phyloP scores from a whole-genome alignment of 306 rosid genomes.

The Vigna reflexopilosa region DNA sequence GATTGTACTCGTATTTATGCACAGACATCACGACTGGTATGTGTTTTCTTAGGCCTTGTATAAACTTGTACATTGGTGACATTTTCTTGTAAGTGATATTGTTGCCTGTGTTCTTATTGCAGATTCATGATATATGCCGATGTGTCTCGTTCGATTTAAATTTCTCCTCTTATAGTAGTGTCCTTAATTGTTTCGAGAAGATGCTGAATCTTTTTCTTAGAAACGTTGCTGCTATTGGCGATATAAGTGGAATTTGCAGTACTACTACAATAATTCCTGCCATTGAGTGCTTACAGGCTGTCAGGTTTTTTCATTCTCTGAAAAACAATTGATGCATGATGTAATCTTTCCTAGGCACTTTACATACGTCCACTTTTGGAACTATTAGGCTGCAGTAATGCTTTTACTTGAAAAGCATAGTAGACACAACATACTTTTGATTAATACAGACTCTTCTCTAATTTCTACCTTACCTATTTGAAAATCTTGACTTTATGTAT shows the following conservation, averaged over 20 bases:
- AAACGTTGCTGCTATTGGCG: conserved; percentile 32
- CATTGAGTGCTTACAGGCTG: conserved; percentile 65
- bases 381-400: conserved; percentile 4
- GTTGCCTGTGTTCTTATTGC: conserved; percentile 13
- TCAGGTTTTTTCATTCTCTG: conserved; percentile 57
- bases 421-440: background rate
- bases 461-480: background rate
- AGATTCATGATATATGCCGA: conserved; percentile 72
- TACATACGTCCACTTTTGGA: background rate
- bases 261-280: conserved; percentile 48
- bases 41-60: background rate
- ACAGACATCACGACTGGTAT: conserved; percentile 68
- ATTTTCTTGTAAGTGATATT: background rate
- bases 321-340: conserved; percentile 27
- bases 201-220: conserved; percentile 57
- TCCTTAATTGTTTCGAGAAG: conserved; percentile 59
- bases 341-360: conserved; percentile 25
- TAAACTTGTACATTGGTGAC: background rate
- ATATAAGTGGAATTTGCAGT: conserved; percentile 40
- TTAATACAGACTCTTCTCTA: conserved; percentile 9
- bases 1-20: conserved; percentile 51
- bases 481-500: background rate
- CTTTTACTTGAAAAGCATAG: conserved; percentile 21
- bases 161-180: conserved; percentile 59
- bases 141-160: conserved; percentile 61